Evolutionary conservation across 179 eudicot species (phyloP).

Genomic region (Patellifolia procumbens): DNA sequence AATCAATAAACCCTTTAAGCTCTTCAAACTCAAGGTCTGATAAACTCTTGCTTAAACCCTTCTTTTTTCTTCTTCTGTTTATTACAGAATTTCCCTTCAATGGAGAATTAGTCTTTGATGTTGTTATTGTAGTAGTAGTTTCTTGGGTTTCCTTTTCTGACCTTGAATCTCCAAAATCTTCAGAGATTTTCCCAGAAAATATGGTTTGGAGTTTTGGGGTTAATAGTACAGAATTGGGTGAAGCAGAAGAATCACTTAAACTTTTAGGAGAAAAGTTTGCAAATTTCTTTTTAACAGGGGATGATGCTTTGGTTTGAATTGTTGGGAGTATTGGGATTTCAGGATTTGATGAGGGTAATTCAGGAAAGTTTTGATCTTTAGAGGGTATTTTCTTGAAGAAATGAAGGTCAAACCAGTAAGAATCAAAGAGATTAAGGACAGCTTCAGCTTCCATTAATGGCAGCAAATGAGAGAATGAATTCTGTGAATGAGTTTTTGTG

Average conservation of each 20-base stretch:
- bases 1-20: constrained; percentile 85
- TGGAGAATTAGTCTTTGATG: constrained; percentile 3
- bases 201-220: constrained; percentile 44
- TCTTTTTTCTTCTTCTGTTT: constrained; percentile 26
- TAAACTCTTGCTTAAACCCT: constrained; percentile 53
- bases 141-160: constrained; percentile 1
- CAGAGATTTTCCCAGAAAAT: constrained; percentile 44
- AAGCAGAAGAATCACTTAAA: constrained; percentile 32
- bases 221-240: constrained; percentile 57
- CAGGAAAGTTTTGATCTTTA: constrained; percentile 14
- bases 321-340: constrained; percentile 21
- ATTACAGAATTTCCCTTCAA: constrained; percentile 17
- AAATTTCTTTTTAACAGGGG: too few relatives aligned
- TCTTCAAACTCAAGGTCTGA: constrained; percentile 73
- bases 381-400: constrained; percentile 37
- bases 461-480: constrained; percentile 10
- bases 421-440: constrained; percentile 55
- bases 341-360: constrained; percentile 15
- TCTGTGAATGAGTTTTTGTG: constrained; percentile 9
- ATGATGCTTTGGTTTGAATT: constrained; percentile 23
- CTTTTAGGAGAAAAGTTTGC: constrained; percentile 13
- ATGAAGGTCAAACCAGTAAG: constrained; percentile 51
- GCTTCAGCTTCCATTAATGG: constrained; percentile 61
- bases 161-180: constrained; percentile 19
- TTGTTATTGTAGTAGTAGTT: background rate